A percentile compares a stretch with the other conserved stretches of the same genome.
Conservation (phyloP, 192 early-diverging fungal genomes). For the Coemansia guatemalensis region DNA sequence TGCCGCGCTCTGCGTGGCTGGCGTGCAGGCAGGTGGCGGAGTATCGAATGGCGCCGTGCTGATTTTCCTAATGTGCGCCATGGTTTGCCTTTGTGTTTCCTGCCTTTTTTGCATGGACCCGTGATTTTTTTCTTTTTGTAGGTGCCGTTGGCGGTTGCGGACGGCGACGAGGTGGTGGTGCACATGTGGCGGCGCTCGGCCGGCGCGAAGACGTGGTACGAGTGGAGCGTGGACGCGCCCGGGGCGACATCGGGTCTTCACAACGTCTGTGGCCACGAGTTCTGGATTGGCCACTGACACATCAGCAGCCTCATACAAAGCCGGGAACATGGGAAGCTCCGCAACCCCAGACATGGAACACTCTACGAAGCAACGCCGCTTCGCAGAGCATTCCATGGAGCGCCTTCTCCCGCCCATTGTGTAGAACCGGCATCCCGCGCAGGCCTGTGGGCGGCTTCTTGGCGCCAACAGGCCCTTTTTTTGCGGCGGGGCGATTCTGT, state of each 20-base stretch:
- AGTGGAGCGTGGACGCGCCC: constrained; percentile 70
- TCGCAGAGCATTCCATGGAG: too few species aligned
- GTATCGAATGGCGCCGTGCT: too few species aligned
- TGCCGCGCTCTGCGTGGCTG: neutral
- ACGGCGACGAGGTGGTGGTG: constrained; percentile 60
- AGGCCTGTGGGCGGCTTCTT: too few species aligned
- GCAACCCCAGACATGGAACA: too few species aligned
- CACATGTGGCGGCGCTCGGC: constrained; percentile 87
- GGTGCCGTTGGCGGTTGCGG: constrained; percentile 69
- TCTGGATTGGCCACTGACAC: constrained; percentile 35
- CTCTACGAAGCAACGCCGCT: too few species aligned
- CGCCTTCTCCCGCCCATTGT: too few species aligned
- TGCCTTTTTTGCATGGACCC: too few species aligned
- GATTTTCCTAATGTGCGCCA: neutral
- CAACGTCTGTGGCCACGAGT: constrained; percentile 39
- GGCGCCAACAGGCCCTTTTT: neutral
- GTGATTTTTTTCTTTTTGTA: constrained; percentile 20
- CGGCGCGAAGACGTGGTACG: constrained; percentile 91
- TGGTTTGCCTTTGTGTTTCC: constrained; percentile 4
- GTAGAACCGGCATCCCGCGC: too few species aligned
- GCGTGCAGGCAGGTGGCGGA: too few species aligned
- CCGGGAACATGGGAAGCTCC: too few species aligned
- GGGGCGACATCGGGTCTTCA: constrained; percentile 29
- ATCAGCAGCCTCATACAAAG: too few species aligned
- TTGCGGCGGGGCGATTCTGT: neutral